Conservation (phyloP, 306 rosid genomes). For the Rosa persica region DNA sequence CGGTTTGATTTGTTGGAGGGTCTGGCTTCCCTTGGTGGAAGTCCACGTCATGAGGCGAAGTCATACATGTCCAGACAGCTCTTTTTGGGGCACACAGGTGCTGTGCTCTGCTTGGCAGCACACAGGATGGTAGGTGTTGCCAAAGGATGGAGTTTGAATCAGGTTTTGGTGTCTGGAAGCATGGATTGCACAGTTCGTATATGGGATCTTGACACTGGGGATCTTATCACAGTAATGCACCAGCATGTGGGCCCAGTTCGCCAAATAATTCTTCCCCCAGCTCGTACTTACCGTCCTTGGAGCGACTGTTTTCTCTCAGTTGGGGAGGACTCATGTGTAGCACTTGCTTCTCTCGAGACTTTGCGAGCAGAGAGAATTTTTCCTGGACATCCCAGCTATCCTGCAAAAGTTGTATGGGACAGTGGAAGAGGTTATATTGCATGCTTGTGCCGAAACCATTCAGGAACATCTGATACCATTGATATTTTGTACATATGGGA, state of each 20-base stretch:
- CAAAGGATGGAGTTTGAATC: slow-evolving; percentile 44
- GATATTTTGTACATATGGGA: slow-evolving; percentile 88
- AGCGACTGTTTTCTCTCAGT: slow-evolving; percentile 86
- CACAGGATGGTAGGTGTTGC: slow-evolving; percentile 61
- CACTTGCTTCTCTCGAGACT: slow-evolving; percentile 86
- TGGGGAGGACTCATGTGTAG: slow-evolving; percentile 92
- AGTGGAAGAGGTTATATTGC: slow-evolving; percentile 85
- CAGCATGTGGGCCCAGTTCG: slow-evolving; percentile 92
- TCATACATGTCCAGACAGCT: slow-evolving; percentile 48
- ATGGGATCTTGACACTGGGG: slow-evolving; percentile 83
- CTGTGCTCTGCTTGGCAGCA: slow-evolving; percentile 91
- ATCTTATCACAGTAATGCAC: slow-evolving; percentile 73
- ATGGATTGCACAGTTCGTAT: slow-evolving; percentile 80
- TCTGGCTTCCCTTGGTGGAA: slow-evolving; percentile 42
- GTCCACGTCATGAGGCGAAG: slow-evolving; percentile 43
- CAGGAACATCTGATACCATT: slow-evolving; percentile 60
- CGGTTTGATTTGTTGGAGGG: slow-evolving; percentile 67
- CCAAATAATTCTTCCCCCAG: slow-evolving; percentile 84
- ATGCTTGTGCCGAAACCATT: slow-evolving; percentile 66
- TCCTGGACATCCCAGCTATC: slow-evolving; percentile 86
- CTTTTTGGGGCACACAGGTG: slow-evolving; percentile 75
- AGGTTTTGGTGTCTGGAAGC: slow-evolving; percentile 89
- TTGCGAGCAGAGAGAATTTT: slow-evolving; percentile 88
- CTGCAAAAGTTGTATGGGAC: slow-evolving; percentile 94
- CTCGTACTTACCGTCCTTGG: slow-evolving; percentile 72